Percentiles rank a stretch among this genome's conserved stretches.
Conservation (phyloP, 495 filamentous ascomycete species). For the Sphaerosporella brunnea region DNA sequence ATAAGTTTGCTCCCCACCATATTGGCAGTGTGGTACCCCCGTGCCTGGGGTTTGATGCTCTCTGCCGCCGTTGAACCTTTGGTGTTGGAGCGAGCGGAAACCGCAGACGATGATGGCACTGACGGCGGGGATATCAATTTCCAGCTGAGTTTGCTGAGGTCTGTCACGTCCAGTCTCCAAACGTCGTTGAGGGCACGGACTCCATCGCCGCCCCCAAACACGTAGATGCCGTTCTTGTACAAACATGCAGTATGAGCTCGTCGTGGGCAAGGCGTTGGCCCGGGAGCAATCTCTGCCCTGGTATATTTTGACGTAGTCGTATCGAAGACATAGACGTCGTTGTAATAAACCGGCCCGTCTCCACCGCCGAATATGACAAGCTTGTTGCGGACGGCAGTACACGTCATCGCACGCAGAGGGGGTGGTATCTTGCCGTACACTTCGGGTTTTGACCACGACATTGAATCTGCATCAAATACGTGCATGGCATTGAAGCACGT, state of each 20-base stretch:
- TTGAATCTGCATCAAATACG: constrained; percentile 46
- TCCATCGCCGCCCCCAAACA: constrained; percentile 50
- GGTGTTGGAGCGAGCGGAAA: constrained; percentile 11
- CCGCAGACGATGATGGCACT: not conserved
- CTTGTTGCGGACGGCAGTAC: constrained; percentile 47
- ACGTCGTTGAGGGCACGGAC: constrained; percentile 48
- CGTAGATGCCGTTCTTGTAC: constrained; percentile 48
- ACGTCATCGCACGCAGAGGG: constrained; percentile 48
- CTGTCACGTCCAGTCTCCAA: constrained; percentile 47
- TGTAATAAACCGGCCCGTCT: constrained; percentile 49
- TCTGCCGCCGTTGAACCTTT: constrained; percentile 5
- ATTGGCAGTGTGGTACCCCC: constrained; percentile 51
- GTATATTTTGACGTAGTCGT: constrained; percentile 45
- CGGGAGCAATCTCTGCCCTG: constrained; percentile 36
- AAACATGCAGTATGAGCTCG: constrained; percentile 48
- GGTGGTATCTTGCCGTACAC: constrained; percentile 44
- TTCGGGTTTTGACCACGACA: constrained; percentile 42
- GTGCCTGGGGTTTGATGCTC: constrained; percentile 34
- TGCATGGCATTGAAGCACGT: constrained; percentile 49
- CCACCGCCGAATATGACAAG: constrained; percentile 48
- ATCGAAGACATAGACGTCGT: constrained; percentile 50
- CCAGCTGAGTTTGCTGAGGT: constrained; percentile 45
- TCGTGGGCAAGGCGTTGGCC: constrained; percentile 35
- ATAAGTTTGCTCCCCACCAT: constrained; percentile 52
- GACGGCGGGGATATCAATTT: constrained; percentile 34